Evolutionary conservation across 225 moss, liverwort and hornwort genomes (phyloP), one percentile per base, ranked within the genome.

Genomic region (Marchantia polymorpha): DNA sequence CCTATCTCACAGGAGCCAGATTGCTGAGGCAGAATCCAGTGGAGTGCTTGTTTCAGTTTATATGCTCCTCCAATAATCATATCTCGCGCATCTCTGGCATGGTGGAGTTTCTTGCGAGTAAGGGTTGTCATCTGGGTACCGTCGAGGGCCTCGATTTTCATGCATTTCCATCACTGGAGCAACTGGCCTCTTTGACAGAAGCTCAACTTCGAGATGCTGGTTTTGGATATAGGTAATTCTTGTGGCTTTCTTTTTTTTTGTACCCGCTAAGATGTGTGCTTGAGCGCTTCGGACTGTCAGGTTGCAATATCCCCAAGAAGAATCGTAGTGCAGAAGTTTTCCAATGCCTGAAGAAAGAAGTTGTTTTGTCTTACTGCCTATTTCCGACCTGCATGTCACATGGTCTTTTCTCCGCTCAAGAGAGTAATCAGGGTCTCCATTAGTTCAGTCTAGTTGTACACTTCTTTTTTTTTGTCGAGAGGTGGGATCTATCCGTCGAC

Each of bases 1-100:
- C 99, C 20, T 99, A 92, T 58, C 89, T 99, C 50, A 81, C 77
- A 61, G 99, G 99, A 8, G 99, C 95, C 29, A 91, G 99, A 9
- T 85, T 99, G 78, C 82, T 99, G 23, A 86, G 93, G 56, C 99
- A 99, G 78, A 76, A 90, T 31, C 99, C 99, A 5, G 58, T 99
- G 23, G 99, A 99, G 83, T 94, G 95, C 69, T 81, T 93, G 23
- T 95, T 89, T 59, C 95, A 99, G 79, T 99, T 99, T 78, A 99
- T 99, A 49, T 99, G 99, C 88, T 99, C 99, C 16, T 95, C 95
- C 15, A 99, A 99, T 68, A 99, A 99, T 78, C 93, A 99, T 82
- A 91, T 99, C 25, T 93, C 92, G 70, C 89, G 99, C n/a, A 99
- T 99, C 70, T 87, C 93, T 53, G 84, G 89, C 25, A 99, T 99